Evolutionary conservation across 768 basidiomycete genomes (phyloP), one percentile per base, ranked within the genome.

Genomic region (Naganishia antarctica): DNA sequence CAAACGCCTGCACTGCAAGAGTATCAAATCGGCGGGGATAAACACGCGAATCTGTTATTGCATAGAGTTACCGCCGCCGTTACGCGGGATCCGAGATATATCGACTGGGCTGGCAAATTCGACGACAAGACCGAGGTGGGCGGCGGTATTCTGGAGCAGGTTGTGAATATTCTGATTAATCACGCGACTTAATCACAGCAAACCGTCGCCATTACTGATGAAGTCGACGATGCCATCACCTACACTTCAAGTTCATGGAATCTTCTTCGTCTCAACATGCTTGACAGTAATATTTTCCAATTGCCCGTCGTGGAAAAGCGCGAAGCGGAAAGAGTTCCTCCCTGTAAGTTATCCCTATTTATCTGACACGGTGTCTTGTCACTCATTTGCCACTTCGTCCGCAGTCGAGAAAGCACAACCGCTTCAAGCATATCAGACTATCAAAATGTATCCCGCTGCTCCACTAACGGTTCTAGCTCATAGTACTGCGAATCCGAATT

Each of bases 1-100:
- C 34, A 34, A n/a, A 31, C 21, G 0, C 46, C 49, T 7, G 40
- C 46, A 26, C 46, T 65, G 25, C 59, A 32, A 28, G 58, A 65
- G 32, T 65, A 65, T 46, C 64, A 65, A 18, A 47, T 11, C 1
- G 29, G 26, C 6, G 57, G 43, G 9, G 43, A 37, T 18, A 41
- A 50, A 41, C 63, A 64, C 3, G 72, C 69, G 4, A 67, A 70
- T 37, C 48, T 87, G 40, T 63, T 80, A 31, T 75, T 87, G 69
- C 90, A 94, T 72, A 77, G 89, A 4, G 83, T 86, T 66, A 88
- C 89, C 0, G 78, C 83, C 0, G 83, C 80, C 13, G 88, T 96
- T 9, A 74, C 90, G 34, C 84, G 86, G 71, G 84, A 92, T 69
- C 73, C 80, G 40, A 78, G 82, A 57, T 94, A 93, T 75, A 81